Conservation (phyloP, 345 rosid genomes). For the Microthlaspi erraticum region DNA sequence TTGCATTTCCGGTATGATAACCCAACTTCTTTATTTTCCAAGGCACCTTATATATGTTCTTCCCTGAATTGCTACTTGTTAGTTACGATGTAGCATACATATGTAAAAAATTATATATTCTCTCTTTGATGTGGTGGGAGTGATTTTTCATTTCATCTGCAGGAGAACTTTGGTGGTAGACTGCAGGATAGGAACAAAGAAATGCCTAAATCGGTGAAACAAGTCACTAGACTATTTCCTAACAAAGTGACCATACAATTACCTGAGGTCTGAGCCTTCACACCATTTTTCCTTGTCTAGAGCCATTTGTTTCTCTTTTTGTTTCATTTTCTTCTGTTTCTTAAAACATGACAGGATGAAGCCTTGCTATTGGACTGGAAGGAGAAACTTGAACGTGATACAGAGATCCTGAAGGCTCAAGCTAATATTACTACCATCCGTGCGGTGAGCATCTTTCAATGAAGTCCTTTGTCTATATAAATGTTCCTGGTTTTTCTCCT, state of each 20-base stretch:
- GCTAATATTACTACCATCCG: slow-evolving; percentile 71
- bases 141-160: slow-evolving; percentile 41
- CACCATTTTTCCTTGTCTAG: background rate
- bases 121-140: slow-evolving; percentile 5
- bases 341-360: slow-evolving; percentile 68
- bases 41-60: background rate
- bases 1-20: slow-evolving; percentile 82
- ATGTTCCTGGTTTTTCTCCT: slow-evolving; percentile 11
- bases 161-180: slow-evolving; percentile 84
- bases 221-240: slow-evolving; percentile 84
- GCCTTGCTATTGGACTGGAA: slow-evolving; percentile 88
- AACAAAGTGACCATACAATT: slow-evolving; percentile 90
- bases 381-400: slow-evolving; percentile 87
- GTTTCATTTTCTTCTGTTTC: slow-evolving; percentile 30
- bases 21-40: background rate
- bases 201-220: slow-evolving; percentile 81
- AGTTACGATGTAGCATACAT: background rate
- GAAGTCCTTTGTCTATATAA: slow-evolving; percentile 2
- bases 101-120: background rate
- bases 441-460: slow-evolving; percentile 57
- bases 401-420: slow-evolving; percentile 80
- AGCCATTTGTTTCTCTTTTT: slow-evolving; percentile 9
- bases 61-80: slow-evolving; percentile 1
- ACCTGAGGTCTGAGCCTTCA: slow-evolving; percentile 70
- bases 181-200: slow-evolving; percentile 91